These are phyloP conservation scores for Talaromyces wortmannii DNA, from an alignment of 495 filamentous ascomycete species.

Conservation along the genomic window DNA sequence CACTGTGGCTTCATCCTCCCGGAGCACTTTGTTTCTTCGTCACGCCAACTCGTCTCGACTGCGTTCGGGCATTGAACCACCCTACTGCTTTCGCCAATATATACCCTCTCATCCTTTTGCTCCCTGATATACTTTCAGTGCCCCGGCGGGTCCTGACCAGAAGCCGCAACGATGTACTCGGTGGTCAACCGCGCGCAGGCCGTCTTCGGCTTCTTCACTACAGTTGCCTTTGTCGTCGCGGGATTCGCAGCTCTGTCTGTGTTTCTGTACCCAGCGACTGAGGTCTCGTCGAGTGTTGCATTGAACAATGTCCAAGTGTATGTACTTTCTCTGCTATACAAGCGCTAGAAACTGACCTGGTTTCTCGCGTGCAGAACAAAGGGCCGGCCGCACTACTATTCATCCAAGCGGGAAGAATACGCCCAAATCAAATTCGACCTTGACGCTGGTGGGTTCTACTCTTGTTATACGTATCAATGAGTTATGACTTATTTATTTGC, in stretches of 20 bases:
- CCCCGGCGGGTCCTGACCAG: not conserved
- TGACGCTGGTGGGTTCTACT: conserved; percentile 49
- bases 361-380: conserved; percentile 50
- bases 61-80: not conserved
- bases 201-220: conserved; percentile 97
- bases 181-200: conserved; percentile 76
- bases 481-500: not conserved
- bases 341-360: not conserved
- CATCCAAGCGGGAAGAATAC: conserved; percentile 85
- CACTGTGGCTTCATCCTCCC: not conserved
- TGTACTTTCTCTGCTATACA: not conserved
- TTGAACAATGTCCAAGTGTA: conserved; percentile 85
- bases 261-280: conserved; percentile 58
- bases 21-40: too few species aligned
- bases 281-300: conserved; percentile 55
- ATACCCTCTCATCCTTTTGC: not conserved
- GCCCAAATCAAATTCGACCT: conserved; percentile 90
- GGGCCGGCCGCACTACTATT: conserved; percentile 92
- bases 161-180: conserved; percentile 66
- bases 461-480: not conserved
- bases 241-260: conserved; percentile 72
- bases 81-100: not conserved
- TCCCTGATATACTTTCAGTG: not conserved
- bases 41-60: not conserved
- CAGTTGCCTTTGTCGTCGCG: conserved; percentile 77